Evolutionary conservation across 2,329 filamentous ascomycete genomes (phyloP), one percentile per base, ranked within the genome.

Genomic region (Cercospora brassicicola): DNA sequence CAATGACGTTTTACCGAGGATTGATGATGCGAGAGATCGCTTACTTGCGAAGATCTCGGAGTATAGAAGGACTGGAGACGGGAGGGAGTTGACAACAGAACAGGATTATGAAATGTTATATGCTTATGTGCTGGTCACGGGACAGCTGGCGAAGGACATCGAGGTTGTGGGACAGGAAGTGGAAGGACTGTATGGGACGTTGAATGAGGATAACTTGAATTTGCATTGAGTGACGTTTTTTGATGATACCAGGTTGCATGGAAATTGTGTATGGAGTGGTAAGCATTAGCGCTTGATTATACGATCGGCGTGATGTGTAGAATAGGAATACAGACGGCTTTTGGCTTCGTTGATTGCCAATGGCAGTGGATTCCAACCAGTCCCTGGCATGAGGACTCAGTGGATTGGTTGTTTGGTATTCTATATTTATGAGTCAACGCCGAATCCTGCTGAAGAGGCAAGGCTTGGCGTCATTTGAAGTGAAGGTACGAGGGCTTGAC

Each of bases 31-130:
- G 48, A 87, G 95, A 71, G 94, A 99, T 77, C 85, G 91, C 67
- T 82, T 98, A 56, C 84, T 99, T 23, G 91, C 92, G 20, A 94
- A 92, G 80, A 91, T 97, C 45, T 95, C 96, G 74, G 88, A 91
- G 75, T 98, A 95, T 79, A 85, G 94, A 65, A 90, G 91, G 77
- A 88, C 90, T 65, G 87, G 89, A 64, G 83, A 84, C 1, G 79
- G 78, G 20, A 79, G 76, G 57, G 78, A 81, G 8, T 68, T 81
- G 45, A 84, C 89, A 1, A 89, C 88, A 71, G 91, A 94, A 78
- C 87, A 88, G 70, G 95, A 99, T 77, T 98, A 95, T 78, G 93
- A 94, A 71, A 82, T 98, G 72, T 81, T 98, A 53, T 99, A 98
- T 81, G 94, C 94, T 18, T 99, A 97, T 81, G 87, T 87, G 23